Evolutionary conservation across 2,329 filamentous ascomycete species (phyloP), one percentile per base, ranked within the genome.

Genomic region (Plectosphaerella sp.): DNA sequence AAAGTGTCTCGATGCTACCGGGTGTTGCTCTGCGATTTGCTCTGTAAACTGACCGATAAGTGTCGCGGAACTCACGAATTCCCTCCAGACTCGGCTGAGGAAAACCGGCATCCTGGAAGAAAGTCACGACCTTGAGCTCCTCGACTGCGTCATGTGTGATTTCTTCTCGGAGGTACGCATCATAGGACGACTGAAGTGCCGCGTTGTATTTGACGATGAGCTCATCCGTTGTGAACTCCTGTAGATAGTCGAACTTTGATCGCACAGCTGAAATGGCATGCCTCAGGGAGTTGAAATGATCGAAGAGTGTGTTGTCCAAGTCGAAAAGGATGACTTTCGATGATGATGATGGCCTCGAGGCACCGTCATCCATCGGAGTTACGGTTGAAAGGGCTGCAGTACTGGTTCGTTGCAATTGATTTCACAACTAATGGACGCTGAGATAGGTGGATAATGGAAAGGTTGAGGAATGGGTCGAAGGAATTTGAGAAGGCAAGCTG

Each of bases 281-380:
- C 45, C 16, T 45, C 8, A 52, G 33, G 3, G 51, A 52, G 14
- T 49, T 7, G 4, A 39, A 4, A 20, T 52, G 47, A 22, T 52
- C 46, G 39, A 52, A 52, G 7, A 52, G 41, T 6, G 51, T 52
- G 28, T 46, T 46, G 33, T 52, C 47, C 47, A 49, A 20, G 22
- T 52, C 51, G 41, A 52, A 49, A 2, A 52, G 22, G 10, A 52
- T 43, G 41, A 8, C 14, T 12, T 14, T 33, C 28, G 28, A 9
- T 9, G 28, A 33, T 33, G 28, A 9, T 9, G 28, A 33, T 12
- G 11, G 28, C 28, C 28, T 33, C 8, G 11, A 3, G 28, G 4
- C 11, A 5, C 8, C 8, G 8, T 33, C 28, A 33, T 33, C 11
- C 28, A 33, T 33, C 11, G 28, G 28, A n/a, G n/a, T n/a, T n/a